Percentiles rank a stretch among this genome's conserved stretches.
Evolutionary conservation across 768 basidiomycete genomes (phyloP).

Genomic region (Cyathus striatus): DNA sequence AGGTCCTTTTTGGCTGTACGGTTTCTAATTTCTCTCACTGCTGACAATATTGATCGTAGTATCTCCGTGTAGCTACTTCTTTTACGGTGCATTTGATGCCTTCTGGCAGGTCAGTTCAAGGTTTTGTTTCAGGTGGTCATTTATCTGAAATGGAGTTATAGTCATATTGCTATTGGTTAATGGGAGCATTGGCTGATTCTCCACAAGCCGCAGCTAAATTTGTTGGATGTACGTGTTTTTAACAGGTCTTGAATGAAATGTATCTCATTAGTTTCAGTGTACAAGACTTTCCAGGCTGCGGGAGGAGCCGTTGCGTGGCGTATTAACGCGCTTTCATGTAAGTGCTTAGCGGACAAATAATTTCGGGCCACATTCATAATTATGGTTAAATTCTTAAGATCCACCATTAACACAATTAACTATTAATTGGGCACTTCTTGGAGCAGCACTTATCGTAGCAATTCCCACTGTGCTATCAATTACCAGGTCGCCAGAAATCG

Average conservation of each 20-base stretch:
- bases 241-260: not conserved
- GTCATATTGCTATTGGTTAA: slow-evolving; percentile 24
- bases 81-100: slow-evolving; percentile 22
- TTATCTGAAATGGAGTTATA: not conserved
- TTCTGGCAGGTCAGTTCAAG: slow-evolving; percentile 19
- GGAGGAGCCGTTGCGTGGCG: slow-evolving; percentile 24
- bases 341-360: not conserved
- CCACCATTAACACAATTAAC: slow-evolving; percentile 16
- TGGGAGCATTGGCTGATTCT: slow-evolving; percentile 19
- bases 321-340: slow-evolving; percentile 22
- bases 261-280: slow-evolving; percentile 11
- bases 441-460: slow-evolving; percentile 16
- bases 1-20: slow-evolving; percentile 23
- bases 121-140: not conserved
- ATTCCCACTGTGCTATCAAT: slow-evolving; percentile 20
- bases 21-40: not conserved
- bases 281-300: slow-evolving; percentile 22
- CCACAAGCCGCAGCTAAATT: slow-evolving; percentile 21
- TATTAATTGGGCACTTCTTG: slow-evolving; percentile 20
- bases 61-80: slow-evolving; percentile 24
- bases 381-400: slow-evolving; percentile 6
- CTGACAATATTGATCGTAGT: too few species aligned
- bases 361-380: too few species aligned
- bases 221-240: slow-evolving; percentile 14
- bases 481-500: slow-evolving; percentile 18